Percentiles rank a stretch among this genome's conserved stretches.
phyloP scores from a whole-genome alignment of 1,139 yeast species.

The Nakaseomyces sp. region DNA sequence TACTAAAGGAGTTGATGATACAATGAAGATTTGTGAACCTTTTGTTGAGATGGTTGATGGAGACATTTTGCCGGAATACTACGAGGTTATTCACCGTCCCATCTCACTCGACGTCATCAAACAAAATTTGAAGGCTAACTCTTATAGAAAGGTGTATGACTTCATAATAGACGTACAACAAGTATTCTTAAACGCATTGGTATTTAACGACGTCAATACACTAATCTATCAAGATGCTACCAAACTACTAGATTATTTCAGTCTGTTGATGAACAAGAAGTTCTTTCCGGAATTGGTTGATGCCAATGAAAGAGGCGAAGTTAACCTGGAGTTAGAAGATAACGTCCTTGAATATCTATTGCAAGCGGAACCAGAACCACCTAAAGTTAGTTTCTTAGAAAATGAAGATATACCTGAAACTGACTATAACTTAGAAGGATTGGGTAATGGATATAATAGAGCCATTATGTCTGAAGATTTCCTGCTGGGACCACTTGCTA shows the following conservation, averaged over 20 bases:
- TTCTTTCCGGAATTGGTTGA: slow-evolving; percentile 27
- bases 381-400: background rate
- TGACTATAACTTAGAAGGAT: slow-evolving; percentile 25
- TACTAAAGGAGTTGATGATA: slow-evolving; percentile 20
- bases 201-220: slow-evolving; percentile 49
- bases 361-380: background rate
- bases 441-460: slow-evolving; percentile 31
- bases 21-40: slow-evolving; percentile 41
- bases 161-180: slow-evolving; percentile 42
- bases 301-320: slow-evolving; percentile 28
- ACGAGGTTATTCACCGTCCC: slow-evolving; percentile 46
- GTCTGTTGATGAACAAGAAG: slow-evolving; percentile 19
- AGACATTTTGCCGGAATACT: slow-evolving; percentile 51
- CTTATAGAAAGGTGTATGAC: slow-evolving; percentile 39
- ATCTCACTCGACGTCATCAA: slow-evolving; percentile 46
- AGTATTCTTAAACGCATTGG: slow-evolving; percentile 50
- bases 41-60: slow-evolving; percentile 50
- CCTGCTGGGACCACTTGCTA: slow-evolving; percentile 21
- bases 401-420: background rate
- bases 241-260: slow-evolving; percentile 32
- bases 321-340: slow-evolving; percentile 21
- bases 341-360: slow-evolving; percentile 23
- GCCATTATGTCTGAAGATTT: slow-evolving; percentile 26
- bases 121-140: slow-evolving; percentile 37
- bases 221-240: slow-evolving; percentile 50